phyloP scores from a whole-genome alignment of 306 rosid genomes.

The apple (Malus domestica) region DNA sequence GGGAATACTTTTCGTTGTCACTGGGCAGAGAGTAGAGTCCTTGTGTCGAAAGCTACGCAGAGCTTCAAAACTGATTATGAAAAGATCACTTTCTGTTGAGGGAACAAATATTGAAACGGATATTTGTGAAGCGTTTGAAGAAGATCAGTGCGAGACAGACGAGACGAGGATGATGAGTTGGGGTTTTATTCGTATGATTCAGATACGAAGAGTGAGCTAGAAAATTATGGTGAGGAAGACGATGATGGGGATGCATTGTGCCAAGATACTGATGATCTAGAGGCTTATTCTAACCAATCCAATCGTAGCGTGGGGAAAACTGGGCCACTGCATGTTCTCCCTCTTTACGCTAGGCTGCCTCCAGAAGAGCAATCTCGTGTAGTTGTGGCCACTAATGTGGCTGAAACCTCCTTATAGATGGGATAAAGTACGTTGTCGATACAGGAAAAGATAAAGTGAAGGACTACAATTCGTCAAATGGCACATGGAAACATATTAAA shows the following conservation, averaged over 20 bases:
- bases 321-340: conserved; percentile 60
- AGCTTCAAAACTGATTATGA: conserved; percentile 52
- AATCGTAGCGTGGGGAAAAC: conserved; percentile 24
- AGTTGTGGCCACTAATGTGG: conserved; percentile 89
- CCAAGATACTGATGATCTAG: conserved; percentile 12
- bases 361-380: conserved; percentile 74
- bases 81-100: conserved; percentile 31
- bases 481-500: conserved; percentile 65
- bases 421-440: conserved; percentile 83
- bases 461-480: conserved; percentile 61
- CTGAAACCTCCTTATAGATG: conserved; percentile 94
- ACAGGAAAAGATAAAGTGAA: conserved; percentile 86
- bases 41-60: conserved; percentile 67
- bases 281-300: conserved; percentile 30
- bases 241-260: conserved; percentile 3
- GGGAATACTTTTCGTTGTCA: conserved; percentile 74
- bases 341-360: conserved; percentile 86
- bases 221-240: conserved; percentile 26
- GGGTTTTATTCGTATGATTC: conserved; percentile 47
- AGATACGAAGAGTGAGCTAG: conserved; percentile 57
- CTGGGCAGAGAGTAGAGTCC: conserved; percentile 70
- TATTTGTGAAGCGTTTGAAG: conserved; percentile 76
- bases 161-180: conserved; percentile 29
- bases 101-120: conserved; percentile 41
- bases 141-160: conserved; percentile 32